phyloP scores from a whole-genome alignment of 345 rosid species.

The Trapa incisa region DNA sequence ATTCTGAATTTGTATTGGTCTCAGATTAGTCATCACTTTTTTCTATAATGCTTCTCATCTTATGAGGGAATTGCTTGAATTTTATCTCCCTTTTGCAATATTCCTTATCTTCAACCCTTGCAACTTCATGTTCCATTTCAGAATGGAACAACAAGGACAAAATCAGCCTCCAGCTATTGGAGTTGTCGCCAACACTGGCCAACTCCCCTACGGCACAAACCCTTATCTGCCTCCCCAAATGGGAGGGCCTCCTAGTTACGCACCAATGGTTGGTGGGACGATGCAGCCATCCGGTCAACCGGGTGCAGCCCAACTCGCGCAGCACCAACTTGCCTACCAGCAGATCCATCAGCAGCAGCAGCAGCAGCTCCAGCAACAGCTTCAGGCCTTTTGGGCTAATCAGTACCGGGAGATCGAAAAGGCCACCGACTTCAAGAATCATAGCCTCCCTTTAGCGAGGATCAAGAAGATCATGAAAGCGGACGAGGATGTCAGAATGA shows the following conservation, averaged over 20 bases:
- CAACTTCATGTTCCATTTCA: conserved; percentile 8
- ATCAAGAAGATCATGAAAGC: conserved; percentile 99
- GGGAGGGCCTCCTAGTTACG: conserved; percentile 31
- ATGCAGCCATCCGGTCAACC: conserved; percentile 38
- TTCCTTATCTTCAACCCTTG: not conserved
- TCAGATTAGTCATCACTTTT: not conserved
- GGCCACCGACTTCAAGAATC: conserved; percentile 81
- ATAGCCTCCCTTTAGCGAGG: conserved; percentile 87
- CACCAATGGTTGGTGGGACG: conserved; percentile 26
- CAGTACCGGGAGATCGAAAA: conserved; percentile 77
- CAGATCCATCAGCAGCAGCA: conserved; percentile 90
- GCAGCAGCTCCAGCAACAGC: conserved; percentile 83
- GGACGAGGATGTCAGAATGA: conserved; percentile 94
- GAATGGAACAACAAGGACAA: conserved; percentile 75
- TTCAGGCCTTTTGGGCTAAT: conserved; percentile 71
- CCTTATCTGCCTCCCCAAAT: conserved; percentile 54
- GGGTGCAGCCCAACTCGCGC: conserved; percentile 45
- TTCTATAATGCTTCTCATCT: not conserved
- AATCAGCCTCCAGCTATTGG: conserved; percentile 58
- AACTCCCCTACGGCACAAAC: conserved; percentile 40
- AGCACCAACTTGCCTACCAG: conserved; percentile 71
- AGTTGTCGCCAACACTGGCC: conserved; percentile 24
- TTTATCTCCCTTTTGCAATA: not conserved
- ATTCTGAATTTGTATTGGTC: not conserved
- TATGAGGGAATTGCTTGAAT: not conserved